phyloP scores from a whole-genome alignment of 768 basidiomycete genomes.

The Agrocybe chaxingu region DNA sequence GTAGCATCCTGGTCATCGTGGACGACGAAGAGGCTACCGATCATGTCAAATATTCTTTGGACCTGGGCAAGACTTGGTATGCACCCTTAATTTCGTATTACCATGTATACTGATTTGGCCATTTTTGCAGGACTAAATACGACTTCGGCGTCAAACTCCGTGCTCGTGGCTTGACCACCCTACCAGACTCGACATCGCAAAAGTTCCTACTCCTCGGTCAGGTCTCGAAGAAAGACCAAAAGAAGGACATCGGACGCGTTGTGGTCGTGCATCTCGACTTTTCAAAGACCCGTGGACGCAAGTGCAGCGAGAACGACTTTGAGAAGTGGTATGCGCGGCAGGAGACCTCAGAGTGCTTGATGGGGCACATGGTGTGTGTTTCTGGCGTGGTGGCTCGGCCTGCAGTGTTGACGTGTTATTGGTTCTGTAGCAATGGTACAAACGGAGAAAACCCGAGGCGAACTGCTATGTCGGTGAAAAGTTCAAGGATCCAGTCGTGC shows the following conservation, averaged over 20 bases:
- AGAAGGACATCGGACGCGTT: slow-evolving; percentile 51
- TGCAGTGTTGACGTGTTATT: neutral
- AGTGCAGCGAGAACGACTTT: slow-evolving; percentile 73
- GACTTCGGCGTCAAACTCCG: slow-evolving; percentile 69
- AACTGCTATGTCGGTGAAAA: slow-evolving; percentile 91
- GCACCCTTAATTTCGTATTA: slow-evolving; percentile 20
- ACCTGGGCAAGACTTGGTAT: slow-evolving; percentile 83
- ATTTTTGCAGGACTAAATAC: slow-evolving; percentile 56
- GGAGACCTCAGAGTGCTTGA: slow-evolving; percentile 70
- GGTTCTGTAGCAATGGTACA: slow-evolving; percentile 83
- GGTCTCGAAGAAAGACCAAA: slow-evolving; percentile 58
- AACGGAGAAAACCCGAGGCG: slow-evolving; percentile 74
- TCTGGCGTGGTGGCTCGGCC: neutral
- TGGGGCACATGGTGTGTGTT: slow-evolving; percentile 83
- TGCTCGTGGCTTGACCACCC: slow-evolving; percentile 76
- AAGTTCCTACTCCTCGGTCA: slow-evolving; percentile 91
- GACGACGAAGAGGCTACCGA: slow-evolving; percentile 82
- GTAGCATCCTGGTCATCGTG: slow-evolving; percentile 72
- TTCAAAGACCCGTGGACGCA: slow-evolving; percentile 54
- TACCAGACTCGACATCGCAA: slow-evolving; percentile 94
- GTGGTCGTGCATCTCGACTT: slow-evolving; percentile 86
- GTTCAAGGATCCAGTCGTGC: slow-evolving; percentile 80
- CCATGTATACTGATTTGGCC: neutral
- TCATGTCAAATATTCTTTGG: slow-evolving; percentile 70
- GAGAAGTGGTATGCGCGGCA: slow-evolving; percentile 86